These are phyloP conservation scores for Volvariella surrecta DNA, from an alignment of 1,284 basidiomycete species.

Conservation along the genomic window DNA sequence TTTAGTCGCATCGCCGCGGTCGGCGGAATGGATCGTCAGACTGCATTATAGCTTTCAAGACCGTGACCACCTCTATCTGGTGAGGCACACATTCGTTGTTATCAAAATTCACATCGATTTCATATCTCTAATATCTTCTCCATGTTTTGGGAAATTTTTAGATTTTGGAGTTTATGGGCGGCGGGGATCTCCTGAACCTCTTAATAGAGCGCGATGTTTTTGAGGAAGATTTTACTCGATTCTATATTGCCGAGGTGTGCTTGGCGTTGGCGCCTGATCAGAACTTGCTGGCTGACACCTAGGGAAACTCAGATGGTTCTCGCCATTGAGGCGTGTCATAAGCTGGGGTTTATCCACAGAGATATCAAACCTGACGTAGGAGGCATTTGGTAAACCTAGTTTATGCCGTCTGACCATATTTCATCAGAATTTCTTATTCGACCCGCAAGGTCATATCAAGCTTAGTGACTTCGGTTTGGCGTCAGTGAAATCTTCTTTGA, in stretches of 20 bases:
- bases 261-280: not conserved
- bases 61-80: conserved; percentile 88
- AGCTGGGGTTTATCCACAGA: conserved; percentile 92
- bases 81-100: conserved; percentile 28
- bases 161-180: conserved; percentile 92
- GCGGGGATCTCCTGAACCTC: conserved; percentile 91
- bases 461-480: conserved; percentile 95
- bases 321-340: conserved; percentile 92
- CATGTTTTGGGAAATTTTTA: conserved; percentile 46
- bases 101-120: conserved; percentile 44
- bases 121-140: conserved; percentile 27
- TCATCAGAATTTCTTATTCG: conserved; percentile 88
- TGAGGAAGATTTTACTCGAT: conserved; percentile 87
- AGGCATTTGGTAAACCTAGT: conserved; percentile 17
- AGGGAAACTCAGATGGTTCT: conserved; percentile 68
- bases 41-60: conserved; percentile 91
- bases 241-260: conserved; percentile 87
- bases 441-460: conserved; percentile 87
- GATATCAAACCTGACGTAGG: conserved; percentile 93
- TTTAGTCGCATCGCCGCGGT: conserved; percentile 56
- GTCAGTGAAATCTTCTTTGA: conserved; percentile 36
- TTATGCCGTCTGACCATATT: conserved; percentile 16
- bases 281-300: conserved; percentile 19
- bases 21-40: conserved; percentile 89
- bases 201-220: conserved; percentile 93